Base-by-base conservation (phyloP, 441 rosid genomes). In the Oxalis stricta region DNA sequence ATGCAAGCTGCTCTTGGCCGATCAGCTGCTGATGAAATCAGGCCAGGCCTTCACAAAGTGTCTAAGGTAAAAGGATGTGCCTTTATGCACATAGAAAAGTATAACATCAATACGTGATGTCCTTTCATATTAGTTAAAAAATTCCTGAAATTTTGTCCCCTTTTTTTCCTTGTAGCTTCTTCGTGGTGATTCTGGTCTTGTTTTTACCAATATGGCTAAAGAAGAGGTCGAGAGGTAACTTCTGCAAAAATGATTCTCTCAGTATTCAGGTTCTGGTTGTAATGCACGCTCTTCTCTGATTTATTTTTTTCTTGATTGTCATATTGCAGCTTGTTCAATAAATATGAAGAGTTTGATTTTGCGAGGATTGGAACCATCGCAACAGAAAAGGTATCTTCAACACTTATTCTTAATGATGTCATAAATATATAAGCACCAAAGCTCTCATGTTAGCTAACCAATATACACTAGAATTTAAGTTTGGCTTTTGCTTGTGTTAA, bases 1-100 rank as follows among this genome's bases (percentile, higher is more conserved):
- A 91, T 86, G 96, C 96, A 86, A 50, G 85, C 86, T 41, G 77
- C 99, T 41, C 62, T 91, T 18, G 98, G 97, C 40, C 94, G 97
- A 31, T 76, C 86, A 16, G 76, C 52, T 69, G 65, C 95, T 19
- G 91, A 83, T 61, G 99, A 86, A 69, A 50, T 75, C 46, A 69
- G 82, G 60, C 72, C 91, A 0, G 82, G 95, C 10, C 55, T 84
- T 59, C 60, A 59, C 52, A 86, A 77, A 67, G 82, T 64, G 40
- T 84, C 99, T 26, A 91, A 81, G 88, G 96, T 85, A 58, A n/a
- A n/a, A 37, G 54, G 24, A 18, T 46, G 26, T 23, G n/a, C 29
- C 14, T 40, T 19, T 31, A 5, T 46, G 34, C 19, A 29, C 11
- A 3, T 18, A 18, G 7, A 10, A 19, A 11, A 4, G n/a, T 22